phyloP scores from a whole-genome alignment of 2,329 filamentous ascomycete species.

The Cladosporium sp. region DNA sequence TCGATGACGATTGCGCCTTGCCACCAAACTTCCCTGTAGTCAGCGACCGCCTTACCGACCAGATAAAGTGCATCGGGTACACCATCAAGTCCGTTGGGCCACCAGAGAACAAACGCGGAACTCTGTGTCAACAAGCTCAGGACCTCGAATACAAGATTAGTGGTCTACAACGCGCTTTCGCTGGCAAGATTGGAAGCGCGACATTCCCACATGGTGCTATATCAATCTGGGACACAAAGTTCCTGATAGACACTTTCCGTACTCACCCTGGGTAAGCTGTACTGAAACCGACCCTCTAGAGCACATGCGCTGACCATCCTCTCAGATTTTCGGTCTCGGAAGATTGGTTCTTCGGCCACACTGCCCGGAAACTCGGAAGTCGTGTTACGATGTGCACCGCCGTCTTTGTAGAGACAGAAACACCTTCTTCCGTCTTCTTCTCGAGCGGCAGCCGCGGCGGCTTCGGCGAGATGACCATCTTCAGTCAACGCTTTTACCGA shows the following conservation, averaged over 20 bases:
- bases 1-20: conserved; percentile 54
- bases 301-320: background rate
- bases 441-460: conserved; percentile 46
- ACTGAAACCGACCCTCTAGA: background rate
- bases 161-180: conserved; percentile 41
- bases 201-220: background rate
- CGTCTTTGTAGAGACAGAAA: conserved; percentile 56
- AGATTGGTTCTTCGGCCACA: conserved; percentile 57
- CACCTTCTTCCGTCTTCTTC: conserved; percentile 49
- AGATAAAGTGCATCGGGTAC: conserved; percentile 52
- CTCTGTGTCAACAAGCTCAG: conserved; percentile 42
- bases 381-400: conserved; percentile 46
- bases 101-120: conserved; percentile 24
- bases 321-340: conserved; percentile 49
- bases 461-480: conserved; percentile 57
- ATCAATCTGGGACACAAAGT: conserved; percentile 32
- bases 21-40: conserved; percentile 53
- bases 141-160: conserved; percentile 57
- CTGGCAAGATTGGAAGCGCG: background rate
- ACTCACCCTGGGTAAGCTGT: conserved; percentile 44
- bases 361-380: conserved; percentile 45
- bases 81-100: conserved; percentile 47
- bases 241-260: conserved; percentile 31
- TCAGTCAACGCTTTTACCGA: conserved; percentile 52
- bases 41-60: conserved; percentile 45